Percentiles rank a stretch among this genome's conserved stretches.
Evolutionary conservation across 768 basidiomycete genomes (phyloP).

Genomic region (Trametes coccinea): DNA sequence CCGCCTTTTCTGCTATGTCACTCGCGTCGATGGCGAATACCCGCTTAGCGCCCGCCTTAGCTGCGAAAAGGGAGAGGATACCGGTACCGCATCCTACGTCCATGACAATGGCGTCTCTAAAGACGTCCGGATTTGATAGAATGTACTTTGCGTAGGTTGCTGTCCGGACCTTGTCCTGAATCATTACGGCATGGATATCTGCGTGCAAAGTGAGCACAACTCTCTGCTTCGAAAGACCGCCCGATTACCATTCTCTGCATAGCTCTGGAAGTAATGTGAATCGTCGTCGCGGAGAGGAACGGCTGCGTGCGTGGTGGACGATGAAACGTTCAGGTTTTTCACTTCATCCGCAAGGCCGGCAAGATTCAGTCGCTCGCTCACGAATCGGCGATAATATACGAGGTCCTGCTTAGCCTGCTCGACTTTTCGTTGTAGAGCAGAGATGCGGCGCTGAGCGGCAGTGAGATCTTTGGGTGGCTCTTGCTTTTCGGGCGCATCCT

Average conservation of each 20-base stretch:
- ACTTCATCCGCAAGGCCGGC: conserved; percentile 44
- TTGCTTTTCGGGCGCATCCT: conserved; percentile 41
- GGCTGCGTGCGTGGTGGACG: conserved; percentile 28
- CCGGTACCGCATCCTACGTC: conserved; percentile 98
- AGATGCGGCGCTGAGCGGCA: conserved; percentile 47
- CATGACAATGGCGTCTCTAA: conserved; percentile 83
- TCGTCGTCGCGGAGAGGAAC: conserved; percentile 74
- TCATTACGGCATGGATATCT: conserved; percentile 98
- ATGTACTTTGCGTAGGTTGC: conserved; percentile 93
- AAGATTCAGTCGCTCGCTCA: conserved; percentile 54
- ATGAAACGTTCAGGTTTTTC: conserved; percentile 32
- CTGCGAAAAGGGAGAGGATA: conserved; percentile 88
- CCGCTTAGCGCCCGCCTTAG: conserved; percentile 82
- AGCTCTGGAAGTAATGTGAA: conserved; percentile 91
- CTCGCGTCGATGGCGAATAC: conserved; percentile 94
- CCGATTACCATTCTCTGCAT: conserved; percentile 75
- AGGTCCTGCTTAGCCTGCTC: conserved; percentile 59
- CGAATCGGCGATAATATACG: conserved; percentile 57
- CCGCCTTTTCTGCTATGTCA: conserved; percentile 55
- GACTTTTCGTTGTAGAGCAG: conserved; percentile 62
- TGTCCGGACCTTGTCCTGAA: conserved; percentile 92
- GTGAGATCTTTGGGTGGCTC: conserved; percentile 33
- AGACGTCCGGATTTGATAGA: conserved; percentile 74
- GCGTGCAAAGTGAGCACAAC: not conserved
- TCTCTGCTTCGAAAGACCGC: conserved; percentile 2